These are phyloP conservation scores for Tricholoma flavovirens DNA, from an alignment of 768 basidiomycete species.

Conservation along the genomic window DNA sequence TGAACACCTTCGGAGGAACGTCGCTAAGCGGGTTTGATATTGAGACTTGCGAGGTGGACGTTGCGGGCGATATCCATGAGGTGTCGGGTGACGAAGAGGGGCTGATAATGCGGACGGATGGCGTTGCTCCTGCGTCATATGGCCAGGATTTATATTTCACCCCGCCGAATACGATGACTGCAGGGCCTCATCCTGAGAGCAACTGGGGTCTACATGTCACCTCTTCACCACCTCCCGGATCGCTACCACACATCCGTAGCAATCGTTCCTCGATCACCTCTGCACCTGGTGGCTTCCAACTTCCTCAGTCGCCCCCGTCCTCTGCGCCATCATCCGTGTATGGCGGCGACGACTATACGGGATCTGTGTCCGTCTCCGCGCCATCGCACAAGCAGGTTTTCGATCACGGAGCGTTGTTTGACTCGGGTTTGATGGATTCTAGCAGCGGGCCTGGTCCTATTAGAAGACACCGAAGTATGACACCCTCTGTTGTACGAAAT, in stretches of 20 bases:
- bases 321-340: constrained; percentile 26
- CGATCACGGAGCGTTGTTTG: constrained; percentile 51
- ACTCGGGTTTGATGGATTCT: constrained; percentile 33
- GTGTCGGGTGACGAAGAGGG: constrained; percentile 54
- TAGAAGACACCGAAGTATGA: constrained; percentile 71
- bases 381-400: constrained; percentile 66
- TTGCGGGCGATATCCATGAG: constrained; percentile 46
- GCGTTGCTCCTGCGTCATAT: constrained; percentile 16
- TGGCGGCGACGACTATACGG: constrained; percentile 33
- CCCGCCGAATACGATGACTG: constrained; percentile 1
- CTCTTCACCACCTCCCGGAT: constrained; percentile 32
- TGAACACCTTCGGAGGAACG: constrained; percentile 10
- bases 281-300: constrained; percentile 21
- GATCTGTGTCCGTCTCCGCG: constrained; percentile 49
- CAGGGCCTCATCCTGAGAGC: constrained; percentile 1
- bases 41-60: constrained; percentile 56
- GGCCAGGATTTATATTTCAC: constrained; percentile 16
- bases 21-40: constrained; percentile 34
- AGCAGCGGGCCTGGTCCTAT: constrained; percentile 49
- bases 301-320: constrained; percentile 22
- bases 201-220: constrained; percentile 37
- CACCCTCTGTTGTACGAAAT: constrained; percentile 54
- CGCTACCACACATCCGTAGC: constrained; percentile 21
- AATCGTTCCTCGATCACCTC: constrained; percentile 19
- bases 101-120: constrained; percentile 30